phyloP scores from a whole-genome alignment of 352 stramenopile species.

The Phytopythium aichiense region DNA sequence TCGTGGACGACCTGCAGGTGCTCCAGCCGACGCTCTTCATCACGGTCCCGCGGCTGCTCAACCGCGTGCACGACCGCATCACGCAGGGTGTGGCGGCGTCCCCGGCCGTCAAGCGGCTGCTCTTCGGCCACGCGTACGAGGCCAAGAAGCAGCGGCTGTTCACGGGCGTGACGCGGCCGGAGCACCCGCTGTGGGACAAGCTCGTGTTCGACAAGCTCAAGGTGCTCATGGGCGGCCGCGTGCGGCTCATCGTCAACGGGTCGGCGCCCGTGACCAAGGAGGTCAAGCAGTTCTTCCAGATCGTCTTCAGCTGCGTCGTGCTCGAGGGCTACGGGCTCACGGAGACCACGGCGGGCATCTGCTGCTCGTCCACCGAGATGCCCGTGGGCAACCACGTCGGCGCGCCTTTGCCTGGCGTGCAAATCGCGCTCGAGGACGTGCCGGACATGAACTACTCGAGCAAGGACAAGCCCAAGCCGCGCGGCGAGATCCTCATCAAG shows the following conservation, averaged over 20 bases:
- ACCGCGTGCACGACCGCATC: constrained; percentile 94
- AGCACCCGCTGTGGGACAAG: constrained; percentile 90
- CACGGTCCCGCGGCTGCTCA: constrained; percentile 90
- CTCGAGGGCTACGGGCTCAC: no score
- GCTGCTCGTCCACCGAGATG: no score
- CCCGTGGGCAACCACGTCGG: no score
- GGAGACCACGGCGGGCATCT: no score
- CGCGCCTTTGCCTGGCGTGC: no score
- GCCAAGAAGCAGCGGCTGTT: constrained; percentile 69
- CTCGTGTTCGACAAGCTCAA: constrained; percentile 96
- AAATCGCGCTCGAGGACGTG: no score
- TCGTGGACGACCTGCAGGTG: constrained; percentile 89
- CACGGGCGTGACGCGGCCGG: constrained; percentile 21
- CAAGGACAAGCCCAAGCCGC: constrained; percentile 21
- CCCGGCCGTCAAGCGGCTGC: constrained; percentile 77
- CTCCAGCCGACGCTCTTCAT: constrained; percentile 89
- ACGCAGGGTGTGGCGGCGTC: constrained; percentile 44
- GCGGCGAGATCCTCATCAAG: constrained; percentile 48
- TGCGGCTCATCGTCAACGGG: constrained; percentile 91
- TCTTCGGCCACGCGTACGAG: constrained; percentile 84
- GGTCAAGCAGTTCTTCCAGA: no score
- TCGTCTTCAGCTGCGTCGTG: no score
- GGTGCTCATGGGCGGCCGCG: constrained; percentile 81
- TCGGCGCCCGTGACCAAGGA: constrained; percentile 89
- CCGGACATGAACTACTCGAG: no score